Percentiles rank a stretch among this genome's conserved stretches.
These are phyloP conservation scores for Pyrus betulifolia DNA, from an alignment of 306 rosid species.

Conservation along the genomic window DNA sequence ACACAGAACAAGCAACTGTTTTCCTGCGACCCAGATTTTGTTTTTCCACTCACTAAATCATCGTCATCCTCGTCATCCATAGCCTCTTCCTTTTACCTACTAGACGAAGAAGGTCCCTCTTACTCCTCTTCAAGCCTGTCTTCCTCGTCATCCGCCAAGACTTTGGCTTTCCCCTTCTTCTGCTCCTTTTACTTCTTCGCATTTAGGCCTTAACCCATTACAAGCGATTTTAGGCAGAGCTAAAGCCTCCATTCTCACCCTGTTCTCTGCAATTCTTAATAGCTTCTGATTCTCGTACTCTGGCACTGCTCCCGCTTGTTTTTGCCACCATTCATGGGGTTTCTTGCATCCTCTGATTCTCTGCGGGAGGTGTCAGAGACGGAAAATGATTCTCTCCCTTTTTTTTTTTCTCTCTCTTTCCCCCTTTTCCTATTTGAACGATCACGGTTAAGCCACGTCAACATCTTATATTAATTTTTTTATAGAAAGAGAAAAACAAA, in stretches of 20 bases:
- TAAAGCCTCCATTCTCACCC: constrained; percentile 65
- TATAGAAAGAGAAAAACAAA: no score
- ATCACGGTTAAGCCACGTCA: no score
- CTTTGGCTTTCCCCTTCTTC: constrained; percentile 45
- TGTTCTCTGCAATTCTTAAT: constrained; percentile 69
- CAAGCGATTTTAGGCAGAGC: constrained; percentile 53
- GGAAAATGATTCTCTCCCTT: no score
- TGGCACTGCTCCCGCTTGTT: constrained; percentile 3
- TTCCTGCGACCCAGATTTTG: constrained; percentile 30
- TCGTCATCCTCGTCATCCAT: constrained; percentile 10
- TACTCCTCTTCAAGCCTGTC: constrained; percentile 39
- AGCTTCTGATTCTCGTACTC: constrained; percentile 76
- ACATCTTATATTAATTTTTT: no score
- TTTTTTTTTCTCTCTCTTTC: no score
- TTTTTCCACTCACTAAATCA: constrained; percentile 18
- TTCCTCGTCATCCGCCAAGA: constrained; percentile 38
- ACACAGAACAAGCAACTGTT: constrained; percentile 18
- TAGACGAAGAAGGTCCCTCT: constrained; percentile 29
- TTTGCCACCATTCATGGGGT: not conserved
- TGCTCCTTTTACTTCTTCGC: not conserved
- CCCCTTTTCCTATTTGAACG: no score
- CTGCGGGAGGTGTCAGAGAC: constrained; percentile 16
- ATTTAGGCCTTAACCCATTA: constrained; percentile 27
- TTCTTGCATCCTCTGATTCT: constrained; percentile 27
- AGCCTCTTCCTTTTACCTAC: constrained; percentile 20